phyloP scores from a whole-genome alignment of 2,329 filamentous ascomycete species.

The Colletotrichum cuscutae region DNA sequence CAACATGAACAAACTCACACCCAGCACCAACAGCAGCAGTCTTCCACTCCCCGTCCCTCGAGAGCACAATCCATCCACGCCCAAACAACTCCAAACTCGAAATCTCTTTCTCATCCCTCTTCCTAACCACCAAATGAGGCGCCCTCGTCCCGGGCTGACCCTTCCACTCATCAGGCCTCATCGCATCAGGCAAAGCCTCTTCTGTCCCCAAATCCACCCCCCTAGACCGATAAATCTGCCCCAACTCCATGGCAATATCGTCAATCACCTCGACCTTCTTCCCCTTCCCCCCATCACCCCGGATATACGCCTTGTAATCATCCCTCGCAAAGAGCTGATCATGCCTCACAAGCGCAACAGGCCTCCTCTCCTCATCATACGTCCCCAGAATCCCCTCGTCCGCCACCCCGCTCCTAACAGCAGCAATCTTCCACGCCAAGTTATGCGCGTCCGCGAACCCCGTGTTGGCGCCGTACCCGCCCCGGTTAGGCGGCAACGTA shows the following conservation, averaged over 20 bases:
- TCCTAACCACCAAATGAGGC: slow-evolving; percentile 35
- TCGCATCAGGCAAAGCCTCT: slow-evolving; percentile 3
- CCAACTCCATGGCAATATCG: slow-evolving; percentile 15
- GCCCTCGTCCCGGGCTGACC: slow-evolving; percentile 39
- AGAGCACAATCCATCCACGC: slow-evolving; percentile 42
- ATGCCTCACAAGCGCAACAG: slow-evolving; percentile 43
- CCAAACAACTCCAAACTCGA: slow-evolving; percentile 7
- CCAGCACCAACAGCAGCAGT: background rate
- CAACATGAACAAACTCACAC: slow-evolving; percentile 1
- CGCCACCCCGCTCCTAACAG: slow-evolving; percentile 42
- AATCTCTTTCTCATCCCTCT: background rate
- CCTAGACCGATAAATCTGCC: slow-evolving; percentile 4
- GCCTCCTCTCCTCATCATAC: slow-evolving; percentile 50
- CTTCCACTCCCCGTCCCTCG: slow-evolving; percentile 50
- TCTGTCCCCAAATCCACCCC: background rate
- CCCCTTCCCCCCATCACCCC: slow-evolving; percentile 10
- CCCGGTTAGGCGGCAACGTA: slow-evolving; percentile 22
- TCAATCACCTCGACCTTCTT: background rate
- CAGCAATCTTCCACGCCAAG: slow-evolving; percentile 54
- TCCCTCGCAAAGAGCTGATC: slow-evolving; percentile 40
- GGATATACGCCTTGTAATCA: slow-evolving; percentile 34
- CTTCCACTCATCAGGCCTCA: slow-evolving; percentile 38
- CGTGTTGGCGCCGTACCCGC: slow-evolving; percentile 29
- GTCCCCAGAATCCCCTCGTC: slow-evolving; percentile 44
- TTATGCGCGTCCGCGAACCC: slow-evolving; percentile 51